Evolutionary conservation across 2,329 filamentous ascomycete species (phyloP).

Genomic region (Aspergillus pseudoterreus): DNA sequence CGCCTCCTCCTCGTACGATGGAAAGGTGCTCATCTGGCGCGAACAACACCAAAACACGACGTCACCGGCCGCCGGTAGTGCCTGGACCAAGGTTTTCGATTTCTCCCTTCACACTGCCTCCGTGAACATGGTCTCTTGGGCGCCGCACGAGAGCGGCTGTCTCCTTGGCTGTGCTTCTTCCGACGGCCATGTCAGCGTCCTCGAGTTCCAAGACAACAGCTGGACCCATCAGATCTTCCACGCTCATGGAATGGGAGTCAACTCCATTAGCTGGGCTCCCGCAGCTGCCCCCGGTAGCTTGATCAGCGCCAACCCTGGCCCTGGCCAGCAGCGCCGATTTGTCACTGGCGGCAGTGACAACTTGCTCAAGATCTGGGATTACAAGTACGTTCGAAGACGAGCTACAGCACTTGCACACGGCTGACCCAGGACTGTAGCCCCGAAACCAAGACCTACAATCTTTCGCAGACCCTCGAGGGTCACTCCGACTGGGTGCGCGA

Average conservation of each 20-base stretch:
- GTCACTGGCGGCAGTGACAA: slow-evolving; percentile 96
- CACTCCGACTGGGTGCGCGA: slow-evolving; percentile 97
- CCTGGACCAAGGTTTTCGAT: slow-evolving; percentile 86
- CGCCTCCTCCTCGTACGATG: slow-evolving; percentile 91
- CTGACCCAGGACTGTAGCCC: slow-evolving; percentile 30
- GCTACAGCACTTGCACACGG: background rate
- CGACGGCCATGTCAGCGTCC: slow-evolving; percentile 86
- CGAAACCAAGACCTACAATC: slow-evolving; percentile 52
- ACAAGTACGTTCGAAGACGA: slow-evolving; percentile 50
- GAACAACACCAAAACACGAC: slow-evolving; percentile 59
- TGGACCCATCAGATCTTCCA: slow-evolving; percentile 88
- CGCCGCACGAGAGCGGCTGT: slow-evolving; percentile 93
- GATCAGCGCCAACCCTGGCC: slow-evolving; percentile 65
- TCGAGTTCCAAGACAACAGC: slow-evolving; percentile 95
- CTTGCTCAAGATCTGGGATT: slow-evolving; percentile 88
- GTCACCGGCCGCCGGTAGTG: slow-evolving; percentile 44
- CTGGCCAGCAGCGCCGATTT: slow-evolving; percentile 71
- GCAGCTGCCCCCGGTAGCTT: slow-evolving; percentile 79
- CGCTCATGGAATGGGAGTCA: slow-evolving; percentile 90
- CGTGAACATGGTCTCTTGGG: slow-evolving; percentile 96
- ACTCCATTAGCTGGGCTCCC: slow-evolving; percentile 93
- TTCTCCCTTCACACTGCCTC: slow-evolving; percentile 91
- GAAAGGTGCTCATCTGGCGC: slow-evolving; percentile 97
- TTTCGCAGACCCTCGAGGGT: slow-evolving; percentile 61
- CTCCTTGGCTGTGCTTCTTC: slow-evolving; percentile 91